Conservation (phyloP, 768 basidiomycete genomes). For the Mycena polygramma region DNA sequence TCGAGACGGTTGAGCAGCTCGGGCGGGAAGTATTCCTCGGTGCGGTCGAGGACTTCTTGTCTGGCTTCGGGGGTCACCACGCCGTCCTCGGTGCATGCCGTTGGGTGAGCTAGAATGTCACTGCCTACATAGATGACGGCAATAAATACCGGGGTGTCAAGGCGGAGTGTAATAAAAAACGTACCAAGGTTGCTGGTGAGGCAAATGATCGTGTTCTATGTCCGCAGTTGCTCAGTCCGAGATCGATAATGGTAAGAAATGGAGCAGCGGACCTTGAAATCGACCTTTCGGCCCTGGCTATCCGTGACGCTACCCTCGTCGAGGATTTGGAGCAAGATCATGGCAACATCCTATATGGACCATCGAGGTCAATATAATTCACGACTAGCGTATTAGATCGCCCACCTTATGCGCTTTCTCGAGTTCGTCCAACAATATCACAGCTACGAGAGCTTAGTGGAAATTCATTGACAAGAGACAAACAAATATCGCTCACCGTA, state of each 20-base stretch:
- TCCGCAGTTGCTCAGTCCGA: constrained; percentile 37
- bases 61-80: constrained; percentile 72
- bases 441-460: constrained; percentile 55
- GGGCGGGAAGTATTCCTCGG: constrained; percentile 87
- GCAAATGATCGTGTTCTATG: constrained; percentile 89
- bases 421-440: constrained; percentile 87
- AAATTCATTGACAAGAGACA: no score
- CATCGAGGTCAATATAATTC: not conserved
- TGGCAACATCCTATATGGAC: constrained; percentile 78
- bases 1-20: constrained; percentile 93
- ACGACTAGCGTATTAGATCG: not conserved
- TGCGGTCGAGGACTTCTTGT: constrained; percentile 78
- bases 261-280: constrained; percentile 76
- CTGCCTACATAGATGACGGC: constrained; percentile 50
- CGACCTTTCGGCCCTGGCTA: constrained; percentile 91
- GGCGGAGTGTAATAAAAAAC: constrained; percentile 19
- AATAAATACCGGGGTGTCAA: constrained; percentile 1
- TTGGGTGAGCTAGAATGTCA: constrained; percentile 78
- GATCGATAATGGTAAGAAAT: not conserved
- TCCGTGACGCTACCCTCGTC: constrained; percentile 93
- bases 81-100: constrained; percentile 74
- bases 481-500: constrained; percentile 65
- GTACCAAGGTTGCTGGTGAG: constrained; percentile 89
- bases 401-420: constrained; percentile 92
- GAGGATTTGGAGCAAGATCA: constrained; percentile 91